phyloP scores from a whole-genome alignment of 2,329 filamentous ascomycete species.

The Xenoacremonium recifei region DNA sequence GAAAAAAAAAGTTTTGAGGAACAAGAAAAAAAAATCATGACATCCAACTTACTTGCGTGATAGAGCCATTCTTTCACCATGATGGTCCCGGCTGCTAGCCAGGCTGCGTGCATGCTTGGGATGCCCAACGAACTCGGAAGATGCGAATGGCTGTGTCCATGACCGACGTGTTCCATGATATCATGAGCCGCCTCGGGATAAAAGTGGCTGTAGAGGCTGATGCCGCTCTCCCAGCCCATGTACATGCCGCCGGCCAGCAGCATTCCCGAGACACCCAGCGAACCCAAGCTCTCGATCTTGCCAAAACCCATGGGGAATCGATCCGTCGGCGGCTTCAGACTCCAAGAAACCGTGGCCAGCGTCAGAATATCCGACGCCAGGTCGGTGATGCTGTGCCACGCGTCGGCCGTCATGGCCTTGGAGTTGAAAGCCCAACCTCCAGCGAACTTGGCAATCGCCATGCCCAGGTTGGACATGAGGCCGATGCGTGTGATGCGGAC shows the following conservation, averaged over 20 bases:
- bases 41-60: slow-evolving; percentile 85
- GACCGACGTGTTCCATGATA: slow-evolving; percentile 57
- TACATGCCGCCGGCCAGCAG: slow-evolving; percentile 85
- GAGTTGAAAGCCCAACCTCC: slow-evolving; percentile 95
- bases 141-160: slow-evolving; percentile 67
- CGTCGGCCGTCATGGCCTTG: slow-evolving; percentile 88
- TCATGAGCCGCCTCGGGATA: slow-evolving; percentile 68
- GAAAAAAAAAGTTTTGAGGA: not conserved
- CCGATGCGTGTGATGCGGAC: slow-evolving; percentile 61
- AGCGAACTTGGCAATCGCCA: slow-evolving; percentile 90
- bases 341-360: slow-evolving; percentile 91
- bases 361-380: slow-evolving; percentile 94
- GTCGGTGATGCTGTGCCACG: slow-evolving; percentile 93
- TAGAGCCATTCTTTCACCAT: slow-evolving; percentile 96
- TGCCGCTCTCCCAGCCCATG: slow-evolving; percentile 78
- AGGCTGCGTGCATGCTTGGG: slow-evolving; percentile 90
- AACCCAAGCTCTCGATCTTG: slow-evolving; percentile 95
- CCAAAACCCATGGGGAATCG: slow-evolving; percentile 90
- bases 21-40: slow-evolving; percentile 1
- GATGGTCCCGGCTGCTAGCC: slow-evolving; percentile 89
- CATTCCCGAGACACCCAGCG: slow-evolving; percentile 88
- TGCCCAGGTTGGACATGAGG: slow-evolving; percentile 79
- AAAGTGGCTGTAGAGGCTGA: slow-evolving; percentile 68
- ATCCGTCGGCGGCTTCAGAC: slow-evolving; percentile 77
- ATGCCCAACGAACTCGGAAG: slow-evolving; percentile 42